Evolutionary conservation across 1,139 yeast species (phyloP), one percentile per base, ranked within the genome.

Genomic region (Starmera stellimalicola): DNA sequence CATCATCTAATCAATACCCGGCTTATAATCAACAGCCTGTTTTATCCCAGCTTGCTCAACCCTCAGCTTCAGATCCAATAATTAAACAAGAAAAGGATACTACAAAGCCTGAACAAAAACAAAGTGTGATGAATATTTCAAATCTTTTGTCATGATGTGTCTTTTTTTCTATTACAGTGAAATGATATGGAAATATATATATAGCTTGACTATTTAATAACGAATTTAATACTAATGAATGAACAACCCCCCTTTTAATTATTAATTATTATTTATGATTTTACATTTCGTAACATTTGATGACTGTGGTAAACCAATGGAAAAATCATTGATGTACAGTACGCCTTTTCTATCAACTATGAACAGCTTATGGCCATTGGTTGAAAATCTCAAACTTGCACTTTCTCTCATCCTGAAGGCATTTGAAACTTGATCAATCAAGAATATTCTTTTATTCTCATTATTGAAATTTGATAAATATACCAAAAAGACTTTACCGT

Each of bases 311-410:
- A 77, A 58, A 4, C 94, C 95, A 35, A 87, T 88, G 12, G 94
- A 83, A 55, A 85, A 88, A 55, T 88, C 96, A 48, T 82, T 84
- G 17, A 85, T 72, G 44, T 77, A 75, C 33, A 87, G 62, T 1
- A 74, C 57, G 0, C 96, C 96, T 47, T 81, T 83, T 27, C 95
- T 63, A 55, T 88, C 97, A 10, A 85, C 68, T 5, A 76, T 68
- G 44, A 75, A 78, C 16, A 88, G 62, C 41, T 76, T 77, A 31
- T 88, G 88, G 0, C 97, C 96, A 49, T 82, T 85, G 3, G 74
- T 67, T 20, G 88, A 77, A 51, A 85, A 88, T 35, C 68, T 60
- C 38, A 87, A 56, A 1, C 91, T 67, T 0, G 95, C 95, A 2
- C 93, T 72, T 49, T 80, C 93, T 30, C 70, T 64, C 34, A 62